phyloP scores from a whole-genome alignment of 805 yeast genomes.

The Wickerhamiella bombiphila region DNA sequence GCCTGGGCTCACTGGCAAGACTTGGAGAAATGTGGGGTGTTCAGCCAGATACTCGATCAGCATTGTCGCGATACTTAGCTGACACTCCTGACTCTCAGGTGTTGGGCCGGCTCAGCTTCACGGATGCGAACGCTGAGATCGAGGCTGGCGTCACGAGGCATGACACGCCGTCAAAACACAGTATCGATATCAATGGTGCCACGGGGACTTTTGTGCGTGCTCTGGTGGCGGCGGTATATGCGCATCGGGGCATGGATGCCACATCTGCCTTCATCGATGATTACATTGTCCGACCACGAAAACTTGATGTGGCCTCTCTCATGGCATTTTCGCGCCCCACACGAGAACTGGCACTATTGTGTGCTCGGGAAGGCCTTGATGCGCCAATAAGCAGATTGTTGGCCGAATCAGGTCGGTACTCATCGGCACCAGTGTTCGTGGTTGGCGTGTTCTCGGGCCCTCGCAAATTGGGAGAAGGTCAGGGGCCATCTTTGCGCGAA shows the following conservation, averaged over 20 bases:
- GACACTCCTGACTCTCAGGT: slow-evolving; percentile 53
- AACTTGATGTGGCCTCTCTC: slow-evolving; percentile 56
- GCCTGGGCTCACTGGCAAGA: slow-evolving; percentile 46
- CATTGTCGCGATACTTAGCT: slow-evolving; percentile 50
- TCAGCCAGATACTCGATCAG: slow-evolving; percentile 51
- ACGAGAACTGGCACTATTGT: slow-evolving; percentile 61
- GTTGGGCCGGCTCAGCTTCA: slow-evolving; percentile 35
- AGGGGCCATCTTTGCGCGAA: slow-evolving; percentile 77
- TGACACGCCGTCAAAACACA: slow-evolving; percentile 21
- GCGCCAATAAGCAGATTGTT: slow-evolving; percentile 69
- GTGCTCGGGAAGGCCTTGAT: slow-evolving; percentile 59
- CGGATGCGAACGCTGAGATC: slow-evolving; percentile 12
- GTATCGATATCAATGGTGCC: slow-evolving; percentile 27
- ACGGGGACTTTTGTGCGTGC: slow-evolving; percentile 66
- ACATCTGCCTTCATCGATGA: slow-evolving; percentile 56
- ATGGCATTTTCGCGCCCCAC: slow-evolving; percentile 77
- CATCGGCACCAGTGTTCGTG: slow-evolving; percentile 70
- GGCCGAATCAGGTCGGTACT: slow-evolving; percentile 85
- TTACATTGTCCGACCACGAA: slow-evolving; percentile 62
- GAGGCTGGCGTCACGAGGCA: slow-evolving; percentile 25
- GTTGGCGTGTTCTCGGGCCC: slow-evolving; percentile 84
- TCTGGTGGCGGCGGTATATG: slow-evolving; percentile 67
- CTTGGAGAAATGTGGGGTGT: slow-evolving; percentile 81
- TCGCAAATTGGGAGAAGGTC: slow-evolving; percentile 81
- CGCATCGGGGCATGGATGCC: slow-evolving; percentile 49